Percentiles rank a stretch among this genome's conserved stretches.
phyloP scores from a whole-genome alignment of 768 basidiomycete genomes.

The Russula sp. region DNA sequence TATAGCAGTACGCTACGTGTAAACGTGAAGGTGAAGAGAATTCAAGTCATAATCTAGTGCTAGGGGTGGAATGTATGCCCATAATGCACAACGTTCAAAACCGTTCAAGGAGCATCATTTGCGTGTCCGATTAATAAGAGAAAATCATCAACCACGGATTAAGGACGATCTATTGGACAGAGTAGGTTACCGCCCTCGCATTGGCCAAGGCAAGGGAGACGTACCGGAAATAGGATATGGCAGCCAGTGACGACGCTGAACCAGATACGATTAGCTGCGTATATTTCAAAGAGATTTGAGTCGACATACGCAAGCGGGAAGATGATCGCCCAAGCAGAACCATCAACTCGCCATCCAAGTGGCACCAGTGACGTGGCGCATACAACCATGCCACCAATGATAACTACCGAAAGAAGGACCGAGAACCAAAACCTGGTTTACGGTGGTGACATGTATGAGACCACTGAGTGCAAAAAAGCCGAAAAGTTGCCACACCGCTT shows the following conservation, averaged over 20 bases:
- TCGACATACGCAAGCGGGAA: conserved; percentile 64
- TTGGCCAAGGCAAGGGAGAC: conserved; percentile 33
- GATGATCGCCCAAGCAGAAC: conserved; percentile 66
- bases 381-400: conserved; percentile 58
- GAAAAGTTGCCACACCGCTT: conserved; percentile 43
- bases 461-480: neutral
- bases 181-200: conserved; percentile 33
- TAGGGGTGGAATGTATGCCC: no score
- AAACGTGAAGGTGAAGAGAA: no score
- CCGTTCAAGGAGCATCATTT: neutral
- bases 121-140: conserved; percentile 44
- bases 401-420: conserved; percentile 51
- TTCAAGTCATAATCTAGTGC: no score
- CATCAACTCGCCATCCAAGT: conserved; percentile 59
- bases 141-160: conserved; percentile 92
- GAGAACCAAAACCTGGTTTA: conserved; percentile 56
- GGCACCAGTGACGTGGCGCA: conserved; percentile 55
- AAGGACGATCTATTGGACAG: conserved; percentile 57
- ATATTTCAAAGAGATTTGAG: conserved; percentile 16
- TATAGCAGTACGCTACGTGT: neutral
- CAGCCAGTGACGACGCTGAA: conserved; percentile 55
- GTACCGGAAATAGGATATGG: conserved; percentile 75
- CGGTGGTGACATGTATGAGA: neutral
- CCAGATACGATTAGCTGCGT: conserved; percentile 2
- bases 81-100: neutral